Evolutionary conservation across 495 filamentous ascomycete species (phyloP).

Genomic region (Jackrogersella minutella): DNA sequence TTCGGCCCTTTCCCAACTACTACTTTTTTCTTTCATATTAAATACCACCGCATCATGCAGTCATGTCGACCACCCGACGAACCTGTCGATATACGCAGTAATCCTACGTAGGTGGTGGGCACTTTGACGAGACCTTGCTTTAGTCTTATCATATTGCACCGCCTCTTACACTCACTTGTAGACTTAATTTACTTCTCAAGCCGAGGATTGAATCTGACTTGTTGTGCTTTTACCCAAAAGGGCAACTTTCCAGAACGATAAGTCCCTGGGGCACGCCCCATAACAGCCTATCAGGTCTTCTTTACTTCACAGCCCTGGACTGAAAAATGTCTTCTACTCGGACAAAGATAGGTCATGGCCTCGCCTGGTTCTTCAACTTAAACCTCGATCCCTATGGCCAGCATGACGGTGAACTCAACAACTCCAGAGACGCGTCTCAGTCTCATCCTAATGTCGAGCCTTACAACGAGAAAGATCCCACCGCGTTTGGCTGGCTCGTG

Average conservation of each 20-base stretch:
- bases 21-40: slow-evolving; percentile 21
- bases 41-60: slow-evolving; percentile 37
- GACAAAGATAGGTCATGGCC: slow-evolving; percentile 31
- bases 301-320: not conserved
- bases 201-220: not conserved
- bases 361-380: slow-evolving; percentile 41
- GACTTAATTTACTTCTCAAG: slow-evolving; percentile 9
- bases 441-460: slow-evolving; percentile 33
- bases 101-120: slow-evolving; percentile 23
- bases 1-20: slow-evolving; percentile 23
- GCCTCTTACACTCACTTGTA: slow-evolving; percentile 6
- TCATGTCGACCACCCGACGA: slow-evolving; percentile 3
- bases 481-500: slow-evolving; percentile 28
- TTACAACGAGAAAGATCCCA: slow-evolving; percentile 32
- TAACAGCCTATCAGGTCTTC: too few species aligned
- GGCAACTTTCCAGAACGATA: not conserved
- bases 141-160: not conserved
- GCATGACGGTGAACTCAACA: slow-evolving; percentile 21
- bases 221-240: slow-evolving; percentile 10
- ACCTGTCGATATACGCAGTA: slow-evolving; percentile 10
- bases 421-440: slow-evolving; percentile 30
- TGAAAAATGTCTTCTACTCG: slow-evolving; percentile 35
- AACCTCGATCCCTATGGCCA: slow-evolving; percentile 35
- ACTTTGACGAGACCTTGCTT: slow-evolving; percentile 13
- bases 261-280: slow-evolving; percentile 8